Percentiles rank a stretch among this genome's conserved stretches.
Evolutionary conservation across 345 rosid genomes (phyloP).

Genomic region (Syzygium aqueum): DNA sequence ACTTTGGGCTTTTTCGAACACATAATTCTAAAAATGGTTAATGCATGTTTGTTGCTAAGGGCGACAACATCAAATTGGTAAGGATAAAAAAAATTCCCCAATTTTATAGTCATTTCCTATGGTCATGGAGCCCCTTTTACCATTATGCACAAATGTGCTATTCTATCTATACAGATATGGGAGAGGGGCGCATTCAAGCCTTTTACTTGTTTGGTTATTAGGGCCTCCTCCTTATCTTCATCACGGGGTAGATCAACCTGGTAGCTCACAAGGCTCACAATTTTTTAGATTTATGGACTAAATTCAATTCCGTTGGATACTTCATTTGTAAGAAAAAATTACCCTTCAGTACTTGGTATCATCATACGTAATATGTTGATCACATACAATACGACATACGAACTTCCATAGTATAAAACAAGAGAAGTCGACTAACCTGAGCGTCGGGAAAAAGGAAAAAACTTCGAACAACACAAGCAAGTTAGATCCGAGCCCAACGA

Average conservation of each 20-base stretch:
- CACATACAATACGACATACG: too few species aligned
- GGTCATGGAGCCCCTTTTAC: background rate
- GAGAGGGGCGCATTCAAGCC: background rate
- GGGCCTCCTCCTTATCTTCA: background rate
- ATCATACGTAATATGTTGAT: too few species aligned
- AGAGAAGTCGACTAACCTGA: too few species aligned
- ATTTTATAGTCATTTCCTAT: background rate
- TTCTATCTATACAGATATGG: background rate
- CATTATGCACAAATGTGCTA: background rate
- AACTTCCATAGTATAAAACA: too few species aligned
- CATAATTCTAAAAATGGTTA: background rate
- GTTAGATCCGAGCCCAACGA: too few species aligned
- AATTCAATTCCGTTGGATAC: background rate
- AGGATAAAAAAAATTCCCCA: background rate
- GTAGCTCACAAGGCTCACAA: background rate
- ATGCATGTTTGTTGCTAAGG: background rate
- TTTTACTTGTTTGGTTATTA: background rate
- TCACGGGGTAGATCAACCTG: background rate
- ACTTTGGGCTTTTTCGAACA: background rate
- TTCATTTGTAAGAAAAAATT: too few species aligned
- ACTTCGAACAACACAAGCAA: too few species aligned
- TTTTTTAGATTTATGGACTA: background rate
- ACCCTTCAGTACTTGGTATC: too few species aligned
- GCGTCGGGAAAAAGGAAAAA: too few species aligned
- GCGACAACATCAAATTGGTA: background rate